Base-by-base conservation (phyloP, 2,329 filamentous ascomycete genomes). In the Dactylellina haptotyla region DNA sequence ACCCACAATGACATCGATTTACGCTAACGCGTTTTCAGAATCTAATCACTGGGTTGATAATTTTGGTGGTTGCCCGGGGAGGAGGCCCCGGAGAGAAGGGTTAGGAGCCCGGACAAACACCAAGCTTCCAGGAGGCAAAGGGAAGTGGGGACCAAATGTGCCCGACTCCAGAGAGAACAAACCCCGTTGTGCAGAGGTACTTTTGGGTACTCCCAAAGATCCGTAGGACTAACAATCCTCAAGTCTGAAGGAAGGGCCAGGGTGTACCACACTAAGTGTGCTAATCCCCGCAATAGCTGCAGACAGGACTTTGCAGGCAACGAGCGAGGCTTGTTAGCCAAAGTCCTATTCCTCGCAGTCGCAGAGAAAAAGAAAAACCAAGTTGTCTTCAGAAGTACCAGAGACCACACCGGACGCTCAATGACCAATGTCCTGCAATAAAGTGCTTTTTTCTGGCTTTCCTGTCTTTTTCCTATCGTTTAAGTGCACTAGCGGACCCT, bases 1-100 rank as follows among this genome's bases (percentile, higher is more conserved):
- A 37, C 46, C 63, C 63, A 67, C 63, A 59, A 64, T 67, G 58
- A 67, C 63, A 54, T 67, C 63, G 63, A 51, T 58, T 26, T n/a
- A 16, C 23, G 53, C 45, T 51, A 67, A 67, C 30, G 16, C 45
- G 32, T 30, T 50, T 34, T 59, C 45, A 18, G 48, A 41, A 39
- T 23, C 9, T 34, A n/a, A n/a, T n/a, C 51, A 23, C 48, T 34
- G 20, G 41, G 12, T 30, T 65, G 39, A 16, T 32, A 20, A 34
- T 54, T 18, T 46, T 63, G 54, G n/a, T 28, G 25, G 62, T 41
- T 46, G 23, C 26, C 8, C 61, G 30, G 62, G 58, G 48, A n/a
- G 48, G 9, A 45, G 37, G 23, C 45, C 46, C 59, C 48, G 37
- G 26, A 39, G 41, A 30, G 23, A 34, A 18, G 12, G 45, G 39